Percentiles rank a stretch among this genome's conserved stretches.
These are phyloP conservation scores for Sedum album DNA, from an alignment of 164 flowering plant species.

Conservation along the genomic window DNA sequence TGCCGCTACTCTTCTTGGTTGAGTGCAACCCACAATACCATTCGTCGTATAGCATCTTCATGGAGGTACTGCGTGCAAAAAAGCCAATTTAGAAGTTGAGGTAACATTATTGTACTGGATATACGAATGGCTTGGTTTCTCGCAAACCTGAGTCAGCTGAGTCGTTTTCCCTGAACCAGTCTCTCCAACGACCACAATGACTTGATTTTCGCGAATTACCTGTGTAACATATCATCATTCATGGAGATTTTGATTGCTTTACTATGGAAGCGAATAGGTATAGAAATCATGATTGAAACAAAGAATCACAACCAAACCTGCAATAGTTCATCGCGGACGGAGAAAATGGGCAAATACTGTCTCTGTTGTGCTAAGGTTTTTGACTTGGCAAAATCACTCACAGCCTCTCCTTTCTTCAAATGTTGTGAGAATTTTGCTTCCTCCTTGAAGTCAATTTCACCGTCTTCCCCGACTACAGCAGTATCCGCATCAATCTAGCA, in stretches of 20 bases:
- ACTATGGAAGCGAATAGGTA: not conserved
- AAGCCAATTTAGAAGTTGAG: not conserved
- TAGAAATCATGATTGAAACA: too few relatives aligned
- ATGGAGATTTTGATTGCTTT: too few relatives aligned
- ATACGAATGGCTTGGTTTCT: not conserved
- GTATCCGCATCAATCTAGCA: constrained; percentile 91
- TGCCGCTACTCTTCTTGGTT: constrained; percentile 98
- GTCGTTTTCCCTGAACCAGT: constrained; percentile 99
- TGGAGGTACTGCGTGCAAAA: constrained; percentile 63
- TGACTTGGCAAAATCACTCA: constrained; percentile 93
- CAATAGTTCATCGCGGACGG: constrained; percentile 81
- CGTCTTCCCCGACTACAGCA: constrained; percentile 83
- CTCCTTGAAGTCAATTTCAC: constrained; percentile 92
- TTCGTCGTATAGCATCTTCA: constrained; percentile 73
- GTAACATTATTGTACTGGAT: not conserved
- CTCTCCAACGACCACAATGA: constrained; percentile 90
- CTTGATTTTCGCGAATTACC: constrained; percentile 95
- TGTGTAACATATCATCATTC: constrained; percentile 22
- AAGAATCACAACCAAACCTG: constrained; percentile 56
- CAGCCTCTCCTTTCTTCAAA: constrained; percentile 87
- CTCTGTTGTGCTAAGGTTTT: constrained; percentile 77
- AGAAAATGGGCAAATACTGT: constrained; percentile 85
- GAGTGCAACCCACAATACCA: constrained; percentile 92
- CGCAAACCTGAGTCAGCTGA: constrained; percentile 76
- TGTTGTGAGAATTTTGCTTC: constrained; percentile 94